Base-by-base conservation (phyloP, 1,284 basidiomycete species). In the Amylostereum areolatum region DNA sequence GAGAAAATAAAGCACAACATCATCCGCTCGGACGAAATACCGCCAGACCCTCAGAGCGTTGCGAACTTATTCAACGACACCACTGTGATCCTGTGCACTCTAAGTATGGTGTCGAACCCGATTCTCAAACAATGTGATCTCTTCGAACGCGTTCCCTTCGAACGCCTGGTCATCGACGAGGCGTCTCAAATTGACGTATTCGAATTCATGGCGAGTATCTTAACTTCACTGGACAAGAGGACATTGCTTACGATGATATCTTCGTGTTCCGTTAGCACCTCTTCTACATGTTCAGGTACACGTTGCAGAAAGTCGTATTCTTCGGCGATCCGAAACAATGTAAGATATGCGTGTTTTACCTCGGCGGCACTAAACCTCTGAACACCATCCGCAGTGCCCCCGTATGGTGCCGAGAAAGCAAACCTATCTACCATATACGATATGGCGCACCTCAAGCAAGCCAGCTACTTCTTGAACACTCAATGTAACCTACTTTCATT, bases 281-380 rank as follows among this genome's bases (percentile, higher is more conserved):
- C n/a, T n/a, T n/a, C n/a, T n/a, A n/a, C n/a, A n/a, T n/a, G n/a
- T n/a, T n/a, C n/a, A n/a, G n/a, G n/a, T 57, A 62, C 1, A 54
- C 58, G 3, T 63, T 89, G 24, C 66, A 69, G 25, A 89, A 87
- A 55, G 62, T 84, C 1, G 80, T 80, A 49, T 83, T 88, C 52
- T 83, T 89, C 63, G 86, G 87, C 7, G 86, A 89, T 67, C 71
- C 85, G 56, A 84, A 80, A 57, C 88, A 90, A 69, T 73, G 87
- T 89, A 54, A 62, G 71, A 68, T 45, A 48, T 4, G 7, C 28
- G n/a, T 49, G 28, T 41, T 45, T 25, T 30, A n/a, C 25, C 33
- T 32, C n/a, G n/a, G n/a, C 49, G n/a, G n/a, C n/a, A n/a, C 45
- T 34, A 25, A 48, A 41, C 35, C 48, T 24, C 57, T 48, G 3